A percentile compares a stretch with the other conserved stretches of the same genome.
phyloP scores from a whole-genome alignment of 2,329 filamentous ascomycete genomes.

The Trichoderma sp. region DNA sequence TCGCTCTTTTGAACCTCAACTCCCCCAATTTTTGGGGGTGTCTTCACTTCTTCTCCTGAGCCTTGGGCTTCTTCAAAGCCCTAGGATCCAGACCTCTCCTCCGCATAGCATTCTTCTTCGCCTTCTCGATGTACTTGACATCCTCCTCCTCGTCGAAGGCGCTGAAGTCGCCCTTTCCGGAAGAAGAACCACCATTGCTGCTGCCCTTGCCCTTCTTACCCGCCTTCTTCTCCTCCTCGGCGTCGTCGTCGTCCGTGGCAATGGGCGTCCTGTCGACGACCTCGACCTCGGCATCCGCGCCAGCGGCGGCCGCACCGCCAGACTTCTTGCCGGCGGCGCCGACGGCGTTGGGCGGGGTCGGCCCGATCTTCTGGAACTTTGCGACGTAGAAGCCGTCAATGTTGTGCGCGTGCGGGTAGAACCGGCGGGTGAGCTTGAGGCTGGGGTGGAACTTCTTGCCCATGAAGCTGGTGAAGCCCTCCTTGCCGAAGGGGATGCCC shows the following conservation, averaged over 20 bases:
- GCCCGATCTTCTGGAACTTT: slow-evolving; percentile 91
- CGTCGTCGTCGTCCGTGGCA: slow-evolving; percentile 47
- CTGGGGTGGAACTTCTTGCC: slow-evolving; percentile 88
- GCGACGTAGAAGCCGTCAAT: slow-evolving; percentile 98
- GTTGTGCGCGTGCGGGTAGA: slow-evolving; percentile 90
- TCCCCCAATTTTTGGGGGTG: background rate
- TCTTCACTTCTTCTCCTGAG: slow-evolving; percentile 7
- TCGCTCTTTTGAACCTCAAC: background rate
- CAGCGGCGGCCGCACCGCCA: slow-evolving; percentile 33
- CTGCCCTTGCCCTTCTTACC: slow-evolving; percentile 10
- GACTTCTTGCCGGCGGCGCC: slow-evolving; percentile 41
- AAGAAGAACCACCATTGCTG: background rate
- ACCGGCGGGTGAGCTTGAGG: slow-evolving; percentile 79
- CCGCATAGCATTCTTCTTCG: slow-evolving; percentile 72
- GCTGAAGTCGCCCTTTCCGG: slow-evolving; percentile 61
- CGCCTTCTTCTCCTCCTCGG: slow-evolving; percentile 40
- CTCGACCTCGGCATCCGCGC: slow-evolving; percentile 41
- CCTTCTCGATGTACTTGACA: slow-evolving; percentile 69
- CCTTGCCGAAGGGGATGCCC: slow-evolving; percentile 84
- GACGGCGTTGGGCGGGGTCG: slow-evolving; percentile 62
- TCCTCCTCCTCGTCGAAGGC: slow-evolving; percentile 77
- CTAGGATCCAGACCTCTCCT: slow-evolving; percentile 74
- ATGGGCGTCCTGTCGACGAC: slow-evolving; percentile 72
- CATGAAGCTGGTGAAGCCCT: slow-evolving; percentile 88
- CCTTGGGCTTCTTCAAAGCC: slow-evolving; percentile 37